These are phyloP conservation scores for Xylaria flabelliformis DNA, from an alignment of 495 filamentous ascomycete genomes.

Conservation along the genomic window DNA sequence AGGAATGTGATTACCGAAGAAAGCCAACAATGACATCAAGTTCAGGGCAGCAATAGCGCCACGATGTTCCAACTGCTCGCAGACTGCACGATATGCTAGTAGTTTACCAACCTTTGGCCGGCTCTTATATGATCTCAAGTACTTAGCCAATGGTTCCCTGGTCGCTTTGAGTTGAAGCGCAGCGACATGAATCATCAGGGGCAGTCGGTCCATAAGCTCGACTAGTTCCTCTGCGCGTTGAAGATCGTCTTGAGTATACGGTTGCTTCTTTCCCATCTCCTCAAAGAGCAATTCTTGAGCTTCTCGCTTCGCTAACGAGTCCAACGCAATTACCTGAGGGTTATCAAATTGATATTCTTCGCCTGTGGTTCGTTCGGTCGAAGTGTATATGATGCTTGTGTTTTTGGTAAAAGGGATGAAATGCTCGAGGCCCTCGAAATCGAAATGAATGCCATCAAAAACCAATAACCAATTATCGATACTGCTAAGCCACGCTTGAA, in stretches of 20 bases:
- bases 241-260: slow-evolving; percentile 63
- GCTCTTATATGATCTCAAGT: slow-evolving; percentile 70
- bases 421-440: slow-evolving; percentile 64
- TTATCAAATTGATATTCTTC: slow-evolving; percentile 74
- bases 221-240: slow-evolving; percentile 70
- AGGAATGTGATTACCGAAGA: slow-evolving; percentile 76
- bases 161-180: slow-evolving; percentile 76
- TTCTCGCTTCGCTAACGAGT: slow-evolving; percentile 58
- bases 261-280: slow-evolving; percentile 63
- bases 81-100: slow-evolving; percentile 70
- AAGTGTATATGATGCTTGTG: slow-evolving; percentile 80
- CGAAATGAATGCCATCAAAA: slow-evolving; percentile 76
- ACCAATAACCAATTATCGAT: slow-evolving; percentile 78
- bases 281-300: slow-evolving; percentile 55
- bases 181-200: slow-evolving; percentile 79
- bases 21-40: slow-evolving; percentile 75
- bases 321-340: slow-evolving; percentile 72
- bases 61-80: slow-evolving; percentile 69
- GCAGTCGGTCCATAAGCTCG: slow-evolving; percentile 71
- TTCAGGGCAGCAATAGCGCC: slow-evolving; percentile 69
- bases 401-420: slow-evolving; percentile 74
- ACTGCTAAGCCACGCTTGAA: slow-evolving; percentile 72
- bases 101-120: slow-evolving; percentile 71
- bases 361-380: slow-evolving; percentile 69
- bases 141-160: slow-evolving; percentile 71